Conservation (phyloP, 345 rosid species). For the Microcos paniculata region DNA sequence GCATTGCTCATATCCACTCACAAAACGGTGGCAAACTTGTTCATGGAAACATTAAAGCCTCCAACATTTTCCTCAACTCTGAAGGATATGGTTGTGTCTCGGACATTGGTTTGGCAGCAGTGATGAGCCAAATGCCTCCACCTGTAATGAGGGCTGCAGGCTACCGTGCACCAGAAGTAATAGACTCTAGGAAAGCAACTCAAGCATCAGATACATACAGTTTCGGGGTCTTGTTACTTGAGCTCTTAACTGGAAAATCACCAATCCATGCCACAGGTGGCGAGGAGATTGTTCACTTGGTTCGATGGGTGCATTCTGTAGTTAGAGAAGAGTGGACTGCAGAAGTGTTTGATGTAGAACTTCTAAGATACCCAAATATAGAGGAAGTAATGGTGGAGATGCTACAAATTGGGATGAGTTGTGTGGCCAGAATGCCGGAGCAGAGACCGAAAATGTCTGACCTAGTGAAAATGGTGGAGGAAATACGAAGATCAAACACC, state of each 20-base stretch:
- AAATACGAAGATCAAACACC: slow-evolving; percentile 38
- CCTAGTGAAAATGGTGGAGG: slow-evolving; percentile 67
- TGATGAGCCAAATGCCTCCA: slow-evolving; percentile 66
- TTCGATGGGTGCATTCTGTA: slow-evolving; percentile 92
- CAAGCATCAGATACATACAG: slow-evolving; percentile 81
- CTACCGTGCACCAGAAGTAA: slow-evolving; percentile 88
- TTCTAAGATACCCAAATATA: slow-evolving; percentile 78
- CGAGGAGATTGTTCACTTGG: slow-evolving; percentile 74
- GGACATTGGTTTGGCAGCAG: slow-evolving; percentile 67
- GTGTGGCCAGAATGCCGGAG: slow-evolving; percentile 73
- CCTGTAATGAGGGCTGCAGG: slow-evolving; percentile 62
- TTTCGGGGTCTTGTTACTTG: slow-evolving; percentile 81
- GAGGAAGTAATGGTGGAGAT: slow-evolving; percentile 99
- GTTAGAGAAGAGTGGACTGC: slow-evolving; percentile 99
- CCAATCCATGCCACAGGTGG: slow-evolving; percentile 51
- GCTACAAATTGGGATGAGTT: slow-evolving; percentile 86
- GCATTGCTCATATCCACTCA: slow-evolving; percentile 68
- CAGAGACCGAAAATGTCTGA: slow-evolving; percentile 77
- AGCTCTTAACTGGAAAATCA: slow-evolving; percentile 86
- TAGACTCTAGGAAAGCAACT: slow-evolving; percentile 75
- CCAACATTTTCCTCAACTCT: slow-evolving; percentile 74
- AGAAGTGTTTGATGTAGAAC: slow-evolving; percentile 87
- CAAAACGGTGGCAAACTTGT: slow-evolving; percentile 71
- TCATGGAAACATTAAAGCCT: slow-evolving; percentile 89
- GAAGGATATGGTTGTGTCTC: slow-evolving; percentile 61